Percentiles rank a stretch among this genome's conserved stretches.
Conservation (phyloP, 495 filamentous ascomycete species). For the Trichoderma reesei region DNA sequence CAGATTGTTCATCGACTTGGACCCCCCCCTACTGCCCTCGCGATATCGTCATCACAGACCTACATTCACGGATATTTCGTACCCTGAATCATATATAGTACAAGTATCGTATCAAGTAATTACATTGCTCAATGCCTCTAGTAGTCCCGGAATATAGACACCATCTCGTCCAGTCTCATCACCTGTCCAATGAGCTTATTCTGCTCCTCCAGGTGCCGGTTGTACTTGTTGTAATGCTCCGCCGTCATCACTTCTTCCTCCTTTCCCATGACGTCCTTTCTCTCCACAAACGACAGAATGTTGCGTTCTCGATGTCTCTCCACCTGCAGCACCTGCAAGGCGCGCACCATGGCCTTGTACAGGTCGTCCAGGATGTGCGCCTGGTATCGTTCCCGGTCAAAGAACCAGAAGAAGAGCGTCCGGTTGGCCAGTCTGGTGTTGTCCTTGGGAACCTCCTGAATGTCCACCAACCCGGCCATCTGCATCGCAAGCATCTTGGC, state of each 20-base stretch:
- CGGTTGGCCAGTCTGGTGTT: constrained; percentile 62
- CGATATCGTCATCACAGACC: too few species aligned
- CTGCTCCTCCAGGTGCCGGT: constrained; percentile 61
- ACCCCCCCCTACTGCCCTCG: too few species aligned
- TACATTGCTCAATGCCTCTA: not conserved
- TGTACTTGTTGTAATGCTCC: constrained; percentile 54
- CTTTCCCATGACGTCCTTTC: constrained; percentile 71
- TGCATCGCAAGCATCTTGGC: constrained; percentile 73
- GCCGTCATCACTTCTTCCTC: constrained; percentile 66
- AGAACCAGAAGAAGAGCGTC: constrained; percentile 85
- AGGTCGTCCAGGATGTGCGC: constrained; percentile 59
- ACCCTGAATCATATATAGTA: not conserved
- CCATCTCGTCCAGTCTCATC: constrained; percentile 69
- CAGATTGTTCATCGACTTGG: too few species aligned
- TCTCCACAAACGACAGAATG: constrained; percentile 65
- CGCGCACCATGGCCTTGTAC: constrained; percentile 84
- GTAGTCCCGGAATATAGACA: constrained; percentile 72
- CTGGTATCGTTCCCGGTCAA: constrained; percentile 61
- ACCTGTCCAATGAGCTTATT: constrained; percentile 68
- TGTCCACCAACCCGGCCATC: constrained; percentile 68
- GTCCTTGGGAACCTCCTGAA: constrained; percentile 88
- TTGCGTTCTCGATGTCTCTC: constrained; percentile 57
- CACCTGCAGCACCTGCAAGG: constrained; percentile 62
- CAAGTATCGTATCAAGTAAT: not conserved
- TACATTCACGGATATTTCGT: too few species aligned